Conservation (phyloP, 805 yeast species). For the Hermanozyma aechmeae region DNA sequence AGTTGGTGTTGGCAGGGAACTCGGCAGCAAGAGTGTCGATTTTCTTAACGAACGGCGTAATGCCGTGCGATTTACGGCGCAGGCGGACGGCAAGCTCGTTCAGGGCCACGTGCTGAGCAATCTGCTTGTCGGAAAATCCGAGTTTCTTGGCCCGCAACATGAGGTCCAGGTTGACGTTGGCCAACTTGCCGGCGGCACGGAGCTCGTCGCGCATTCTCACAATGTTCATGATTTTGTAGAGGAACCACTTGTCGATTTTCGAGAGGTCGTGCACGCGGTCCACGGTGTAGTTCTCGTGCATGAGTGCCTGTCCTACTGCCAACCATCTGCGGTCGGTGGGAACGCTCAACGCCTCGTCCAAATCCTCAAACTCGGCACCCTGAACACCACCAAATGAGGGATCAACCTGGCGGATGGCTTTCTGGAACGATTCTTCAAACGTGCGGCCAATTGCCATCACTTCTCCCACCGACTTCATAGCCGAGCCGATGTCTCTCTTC, state of each 20-base stretch:
- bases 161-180: constrained; percentile 56
- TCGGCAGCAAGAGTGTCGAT: constrained; percentile 98
- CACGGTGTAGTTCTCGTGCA: constrained; percentile 85
- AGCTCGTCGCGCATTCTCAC: constrained; percentile 81
- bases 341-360: constrained; percentile 67
- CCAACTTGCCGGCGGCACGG: constrained; percentile 48
- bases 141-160: constrained; percentile 77
- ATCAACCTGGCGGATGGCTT: constrained; percentile 93
- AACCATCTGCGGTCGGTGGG: constrained; percentile 97
- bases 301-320: constrained; percentile 94
- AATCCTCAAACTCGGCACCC: constrained; percentile 68
- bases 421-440: constrained; percentile 95
- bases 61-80: constrained; percentile 69
- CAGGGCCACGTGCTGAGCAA: constrained; percentile 64
- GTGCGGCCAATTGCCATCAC: constrained; percentile 98
- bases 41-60: constrained; percentile 89
- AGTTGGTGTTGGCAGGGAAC: constrained; percentile 96
- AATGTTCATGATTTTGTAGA: constrained; percentile 85
- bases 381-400: constrained; percentile 88
- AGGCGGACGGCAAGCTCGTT: constrained; percentile 77
- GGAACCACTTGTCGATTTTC: constrained; percentile 93
- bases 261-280: constrained; percentile 87
- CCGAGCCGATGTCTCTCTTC: constrained; percentile 84
- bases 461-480: constrained; percentile 99
- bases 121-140: constrained; percentile 94